Evolutionary conservation across 352 stramenopile genomes (phyloP).

Genomic region (Pythium sukuiense): DNA sequence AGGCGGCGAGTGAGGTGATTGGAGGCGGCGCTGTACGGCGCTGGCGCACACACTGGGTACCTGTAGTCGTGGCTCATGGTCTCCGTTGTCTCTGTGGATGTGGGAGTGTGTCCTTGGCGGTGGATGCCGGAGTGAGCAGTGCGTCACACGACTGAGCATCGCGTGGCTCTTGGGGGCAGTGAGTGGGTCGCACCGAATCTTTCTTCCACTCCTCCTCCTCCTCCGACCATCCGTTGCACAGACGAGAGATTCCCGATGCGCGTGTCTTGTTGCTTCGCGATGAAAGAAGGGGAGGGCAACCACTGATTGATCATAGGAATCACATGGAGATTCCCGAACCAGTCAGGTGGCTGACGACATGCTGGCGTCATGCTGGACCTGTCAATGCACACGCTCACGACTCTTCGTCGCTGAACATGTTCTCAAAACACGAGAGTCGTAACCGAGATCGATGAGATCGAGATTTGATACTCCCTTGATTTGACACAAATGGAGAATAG

Average conservation of each 20-base stretch:
- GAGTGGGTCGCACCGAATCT: background rate
- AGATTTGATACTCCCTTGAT: no score
- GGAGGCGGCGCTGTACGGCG: background rate
- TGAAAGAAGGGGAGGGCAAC: background rate
- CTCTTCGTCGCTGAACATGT: background rate
- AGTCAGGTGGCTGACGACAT: background rate
- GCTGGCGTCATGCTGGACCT: background rate
- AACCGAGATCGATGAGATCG: no score
- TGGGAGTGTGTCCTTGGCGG: background rate
- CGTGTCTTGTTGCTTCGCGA: background rate
- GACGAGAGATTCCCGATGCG: background rate
- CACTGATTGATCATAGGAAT: background rate
- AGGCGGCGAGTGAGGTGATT: background rate
- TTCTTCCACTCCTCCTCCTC: background rate
- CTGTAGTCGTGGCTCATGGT: slow-evolving; percentile 3
- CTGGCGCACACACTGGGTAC: background rate
- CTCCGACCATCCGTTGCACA: background rate
- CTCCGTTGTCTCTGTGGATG: background rate
- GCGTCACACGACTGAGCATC: background rate
- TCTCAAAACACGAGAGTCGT: background rate
- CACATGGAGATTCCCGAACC: slow-evolving; percentile 1
- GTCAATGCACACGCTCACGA: background rate
- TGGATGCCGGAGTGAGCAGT: background rate
- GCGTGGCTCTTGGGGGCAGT: background rate
- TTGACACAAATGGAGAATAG: no score